Conservation (phyloP, 768 basidiomycete genomes). For the Neoboletus brunneissimus region DNA sequence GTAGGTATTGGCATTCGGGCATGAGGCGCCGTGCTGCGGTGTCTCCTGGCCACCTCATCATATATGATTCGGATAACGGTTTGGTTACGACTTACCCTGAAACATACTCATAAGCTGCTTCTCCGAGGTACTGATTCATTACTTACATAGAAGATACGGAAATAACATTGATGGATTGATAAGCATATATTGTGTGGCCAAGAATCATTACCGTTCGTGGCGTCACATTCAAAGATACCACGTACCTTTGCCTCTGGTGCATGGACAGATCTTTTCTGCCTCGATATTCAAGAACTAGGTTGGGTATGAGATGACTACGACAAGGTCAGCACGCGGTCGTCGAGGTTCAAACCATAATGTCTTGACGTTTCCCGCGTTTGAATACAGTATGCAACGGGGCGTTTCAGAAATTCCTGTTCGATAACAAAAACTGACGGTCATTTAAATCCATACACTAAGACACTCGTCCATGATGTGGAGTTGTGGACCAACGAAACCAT, state of each 20-base stretch:
- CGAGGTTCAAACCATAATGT: neutral
- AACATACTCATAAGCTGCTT: neutral
- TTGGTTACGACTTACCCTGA: neutral
- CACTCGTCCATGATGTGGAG: neutral
- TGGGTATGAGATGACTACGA: neutral
- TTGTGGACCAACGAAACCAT: neutral
- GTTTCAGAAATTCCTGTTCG: neutral
- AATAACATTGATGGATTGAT: neutral
- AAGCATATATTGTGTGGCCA: neutral
- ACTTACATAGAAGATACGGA: neutral
- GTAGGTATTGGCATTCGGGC: neutral
- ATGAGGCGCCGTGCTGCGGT: neutral
- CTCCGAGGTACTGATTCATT: neutral
- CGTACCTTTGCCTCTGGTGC: neutral
- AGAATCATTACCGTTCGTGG: neutral
- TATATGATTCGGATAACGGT: neutral
- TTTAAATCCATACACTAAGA: neutral
- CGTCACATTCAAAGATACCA: neutral
- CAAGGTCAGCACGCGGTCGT: neutral
- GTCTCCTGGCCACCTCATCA: neutral
- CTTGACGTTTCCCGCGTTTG: neutral
- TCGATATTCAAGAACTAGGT: neutral
- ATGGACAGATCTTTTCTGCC: neutral
- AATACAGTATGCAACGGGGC: neutral
- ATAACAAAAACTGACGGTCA: neutral